Conservation (phyloP, 2,329 filamentous ascomycete species). For the Chrysoporthe cubensis region DNA sequence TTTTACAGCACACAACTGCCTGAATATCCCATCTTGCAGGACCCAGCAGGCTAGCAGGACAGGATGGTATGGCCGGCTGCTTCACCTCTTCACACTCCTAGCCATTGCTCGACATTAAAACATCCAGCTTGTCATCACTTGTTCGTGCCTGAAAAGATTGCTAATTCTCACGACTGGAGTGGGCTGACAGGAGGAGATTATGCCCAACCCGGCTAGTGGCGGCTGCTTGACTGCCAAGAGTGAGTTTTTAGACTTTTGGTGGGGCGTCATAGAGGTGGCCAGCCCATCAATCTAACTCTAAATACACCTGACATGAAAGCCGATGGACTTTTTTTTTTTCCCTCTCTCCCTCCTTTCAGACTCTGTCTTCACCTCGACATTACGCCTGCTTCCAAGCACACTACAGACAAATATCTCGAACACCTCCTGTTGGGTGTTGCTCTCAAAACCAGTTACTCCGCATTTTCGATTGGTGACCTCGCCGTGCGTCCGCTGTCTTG, state of each 20-base stretch:
- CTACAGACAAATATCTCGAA: background rate
- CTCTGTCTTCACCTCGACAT: background rate
- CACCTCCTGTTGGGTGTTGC: background rate
- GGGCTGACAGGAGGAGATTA: slow-evolving; percentile 2
- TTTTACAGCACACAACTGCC: too few species aligned
- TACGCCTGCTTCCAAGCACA: background rate
- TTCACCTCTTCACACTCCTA: background rate
- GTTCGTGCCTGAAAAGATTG: background rate
- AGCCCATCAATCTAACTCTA: background rate
- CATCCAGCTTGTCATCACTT: background rate
- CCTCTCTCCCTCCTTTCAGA: slow-evolving; percentile 6
- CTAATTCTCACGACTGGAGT: slow-evolving; percentile 4
- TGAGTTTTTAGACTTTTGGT: slow-evolving; percentile 11
- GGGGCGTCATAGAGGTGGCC: slow-evolving; percentile 7
- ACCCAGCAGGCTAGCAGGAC: too few species aligned
- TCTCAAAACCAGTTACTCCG: background rate
- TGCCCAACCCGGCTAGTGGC: slow-evolving; percentile 3
- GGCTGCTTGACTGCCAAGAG: background rate
- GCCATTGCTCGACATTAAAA: too few species aligned
- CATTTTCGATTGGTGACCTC: background rate
- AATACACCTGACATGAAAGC: slow-evolving; percentile 3
- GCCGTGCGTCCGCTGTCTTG: background rate
- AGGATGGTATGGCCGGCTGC: too few species aligned
- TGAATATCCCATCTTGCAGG: too few species aligned
- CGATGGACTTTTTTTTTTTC: slow-evolving; percentile 3